A percentile compares a stretch with the other conserved stretches of the same genome.
These are phyloP conservation scores for Hyphochytrium catenoides DNA, from an alignment of 352 stramenopile genomes.

Conservation along the genomic window DNA sequence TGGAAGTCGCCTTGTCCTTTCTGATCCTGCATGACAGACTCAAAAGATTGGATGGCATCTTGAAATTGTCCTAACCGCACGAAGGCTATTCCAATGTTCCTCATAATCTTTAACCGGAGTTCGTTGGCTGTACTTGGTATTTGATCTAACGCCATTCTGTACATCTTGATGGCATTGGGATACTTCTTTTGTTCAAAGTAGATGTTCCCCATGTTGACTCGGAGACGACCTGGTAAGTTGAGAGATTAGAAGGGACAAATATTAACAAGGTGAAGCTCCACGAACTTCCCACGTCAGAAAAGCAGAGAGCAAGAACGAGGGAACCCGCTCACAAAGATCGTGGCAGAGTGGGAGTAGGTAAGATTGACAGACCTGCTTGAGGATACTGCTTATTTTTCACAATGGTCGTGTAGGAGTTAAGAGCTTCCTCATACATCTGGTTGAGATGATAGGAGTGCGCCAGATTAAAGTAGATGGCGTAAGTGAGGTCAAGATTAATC, in stretches of 20 bases:
- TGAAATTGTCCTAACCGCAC: constrained; percentile 78
- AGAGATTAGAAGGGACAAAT: no score
- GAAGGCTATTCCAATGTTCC: constrained; percentile 86
- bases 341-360: no score
- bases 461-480: constrained; percentile 82
- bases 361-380: constrained; percentile 37
- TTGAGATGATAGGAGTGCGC: constrained; percentile 79
- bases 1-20: constrained; percentile 71
- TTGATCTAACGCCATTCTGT: constrained; percentile 90
- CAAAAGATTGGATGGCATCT: constrained; percentile 78
- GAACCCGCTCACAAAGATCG: no score
- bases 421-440: constrained; percentile 74
- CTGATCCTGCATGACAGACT: constrained; percentile 68
- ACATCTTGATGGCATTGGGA: constrained; percentile 84
- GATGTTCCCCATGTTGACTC: constrained; percentile 95
- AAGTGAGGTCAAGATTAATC: constrained; percentile 80
- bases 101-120: constrained; percentile 82
- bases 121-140: constrained; percentile 79
- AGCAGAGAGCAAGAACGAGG: no score
- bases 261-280: no score
- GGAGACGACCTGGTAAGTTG: constrained; percentile 49
- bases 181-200: constrained; percentile 86
- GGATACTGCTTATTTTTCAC: constrained; percentile 89
- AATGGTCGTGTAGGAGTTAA: constrained; percentile 79
- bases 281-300: no score